Evolutionary conservation across 192 early-diverging fungal species (phyloP), one percentile per base, ranked within the genome.

Genomic region (Coemansia sp.): DNA sequence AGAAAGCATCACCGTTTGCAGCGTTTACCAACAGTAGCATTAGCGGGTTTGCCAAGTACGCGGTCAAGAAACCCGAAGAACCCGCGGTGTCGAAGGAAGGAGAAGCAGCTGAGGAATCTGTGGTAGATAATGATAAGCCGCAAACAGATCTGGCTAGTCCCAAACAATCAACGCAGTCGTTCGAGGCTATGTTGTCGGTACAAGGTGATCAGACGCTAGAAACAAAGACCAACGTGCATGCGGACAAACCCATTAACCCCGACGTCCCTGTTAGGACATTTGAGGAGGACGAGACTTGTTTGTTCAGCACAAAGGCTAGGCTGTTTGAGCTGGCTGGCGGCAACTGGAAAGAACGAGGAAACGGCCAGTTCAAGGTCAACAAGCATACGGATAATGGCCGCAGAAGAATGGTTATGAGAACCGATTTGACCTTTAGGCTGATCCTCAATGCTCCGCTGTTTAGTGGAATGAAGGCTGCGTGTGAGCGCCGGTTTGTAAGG

Each of bases 241-340:
- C 36, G 15, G 37, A 15, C 11, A 35, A 35, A n/a, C 35, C 58
- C 5, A 37, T 17, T 8, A 60, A 34, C n/a, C 58, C 58, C 5
- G 34, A 28, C 37, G 68, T 57, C 9, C 74, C 74, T 0, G 65
- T 75, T 37, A 51, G 70, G 11, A 86, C 85, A 8, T 69, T 74
- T 56, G 85, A 86, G 68, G 85, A 86, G 48, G 77, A 84, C 62
- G 85, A 86, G 43, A 78, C 67, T 8, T 83, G 76, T 28, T 11
- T 79, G 20, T 81, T 69, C 41, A 22, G 71, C 9, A 72, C 81
- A 15, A 83, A 78, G 65, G 75, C 70, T 52, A 84, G 84, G 37
- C 75, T 86, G 55, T 86, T 71, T 51, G 85, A 76, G 57, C 64
- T 86, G 17, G 66, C 56, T 9, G 56, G 7, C 14, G 63, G 55